Evolutionary conservation across 176 grass and related monocot genomes (phyloP).

Genomic region (Juncus effusus): DNA sequence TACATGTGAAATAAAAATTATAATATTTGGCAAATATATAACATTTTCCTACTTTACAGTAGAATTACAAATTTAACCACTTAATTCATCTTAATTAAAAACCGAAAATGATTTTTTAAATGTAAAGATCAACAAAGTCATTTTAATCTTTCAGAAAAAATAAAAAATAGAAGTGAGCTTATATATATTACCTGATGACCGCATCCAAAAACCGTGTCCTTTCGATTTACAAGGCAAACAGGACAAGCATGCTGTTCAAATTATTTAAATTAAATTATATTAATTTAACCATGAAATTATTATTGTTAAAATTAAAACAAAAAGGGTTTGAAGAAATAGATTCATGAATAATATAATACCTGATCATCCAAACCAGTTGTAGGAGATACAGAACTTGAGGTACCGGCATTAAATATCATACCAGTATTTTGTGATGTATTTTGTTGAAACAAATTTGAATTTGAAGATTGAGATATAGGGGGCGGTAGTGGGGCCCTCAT

Average conservation of each 20-base stretch:
- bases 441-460: background rate
- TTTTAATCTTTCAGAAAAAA: too few species aligned
- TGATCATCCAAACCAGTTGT: constrained; percentile 9
- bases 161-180: background rate
- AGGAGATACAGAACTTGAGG: background rate
- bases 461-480: constrained; percentile 26
- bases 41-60: background rate
- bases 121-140: background rate
- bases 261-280: constrained; percentile 7
- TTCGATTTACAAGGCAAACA: constrained; percentile 31
- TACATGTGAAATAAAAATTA: background rate
- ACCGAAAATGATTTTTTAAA: background rate
- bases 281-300: constrained; percentile 1
- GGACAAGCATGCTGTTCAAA: constrained; percentile 29
- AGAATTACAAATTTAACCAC: background rate
- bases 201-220: constrained; percentile 40
- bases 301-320: background rate
- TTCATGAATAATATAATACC: background rate
- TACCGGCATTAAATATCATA: background rate
- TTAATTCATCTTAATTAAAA: background rate
- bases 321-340: background rate
- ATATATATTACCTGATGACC: constrained; percentile 36
- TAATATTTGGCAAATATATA: background rate
- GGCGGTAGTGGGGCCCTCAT: constrained; percentile 79
- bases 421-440: constrained; percentile 1